These are phyloP conservation scores for Leccinum aurantiacum DNA, from an alignment of 768 basidiomycete genomes.

Conservation along the genomic window DNA sequence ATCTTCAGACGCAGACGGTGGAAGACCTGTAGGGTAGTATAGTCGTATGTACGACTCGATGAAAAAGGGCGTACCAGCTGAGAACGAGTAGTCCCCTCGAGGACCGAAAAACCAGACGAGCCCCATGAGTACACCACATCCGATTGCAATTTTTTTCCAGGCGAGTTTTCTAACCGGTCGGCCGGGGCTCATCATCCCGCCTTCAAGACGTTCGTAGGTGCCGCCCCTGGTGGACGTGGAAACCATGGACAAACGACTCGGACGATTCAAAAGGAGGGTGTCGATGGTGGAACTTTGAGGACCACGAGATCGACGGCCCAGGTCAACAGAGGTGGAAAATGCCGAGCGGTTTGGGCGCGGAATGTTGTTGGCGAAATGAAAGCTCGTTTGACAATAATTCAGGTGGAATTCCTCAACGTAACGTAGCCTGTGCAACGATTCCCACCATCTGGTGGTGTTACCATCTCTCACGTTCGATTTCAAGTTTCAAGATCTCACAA, in stretches of 20 bases:
- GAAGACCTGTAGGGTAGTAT: slow-evolving; percentile 8
- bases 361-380: slow-evolving; percentile 18
- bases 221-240: slow-evolving; percentile 38
- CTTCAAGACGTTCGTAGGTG: slow-evolving; percentile 62
- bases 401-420: neutral
- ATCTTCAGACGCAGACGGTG: slow-evolving; percentile 23
- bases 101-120: slow-evolving; percentile 72
- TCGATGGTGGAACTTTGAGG: slow-evolving; percentile 4
- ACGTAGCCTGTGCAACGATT: neutral
- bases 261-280: neutral
- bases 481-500: no score
- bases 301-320: slow-evolving; percentile 26
- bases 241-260: slow-evolving; percentile 19
- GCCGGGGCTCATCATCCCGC: slow-evolving; percentile 51
- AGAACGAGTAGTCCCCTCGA: slow-evolving; percentile 15
- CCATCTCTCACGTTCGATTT: neutral
- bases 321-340: slow-evolving; percentile 33
- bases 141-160: slow-evolving; percentile 72
- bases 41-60: neutral
- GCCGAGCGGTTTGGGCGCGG: slow-evolving; percentile 20
- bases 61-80: slow-evolving; percentile 20
- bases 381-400: neutral
- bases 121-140: slow-evolving; percentile 52
- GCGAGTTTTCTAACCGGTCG: slow-evolving; percentile 36
- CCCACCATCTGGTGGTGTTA: neutral